Percentiles rank a stretch among this genome's conserved stretches.
These are phyloP conservation scores for Raphanus sativus DNA, from an alignment of 345 rosid genomes.

Conservation along the genomic window DNA sequence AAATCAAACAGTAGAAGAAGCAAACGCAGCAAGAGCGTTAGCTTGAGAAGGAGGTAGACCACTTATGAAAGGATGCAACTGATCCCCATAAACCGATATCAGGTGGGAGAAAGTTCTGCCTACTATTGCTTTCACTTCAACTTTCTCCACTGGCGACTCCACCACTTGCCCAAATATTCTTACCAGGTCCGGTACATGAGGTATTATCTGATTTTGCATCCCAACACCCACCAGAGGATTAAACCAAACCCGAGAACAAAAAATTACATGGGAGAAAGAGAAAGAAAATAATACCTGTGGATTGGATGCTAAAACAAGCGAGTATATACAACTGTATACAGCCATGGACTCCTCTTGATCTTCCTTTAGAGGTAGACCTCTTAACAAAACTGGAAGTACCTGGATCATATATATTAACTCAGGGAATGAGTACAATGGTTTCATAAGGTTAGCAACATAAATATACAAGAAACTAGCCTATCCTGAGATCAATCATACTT, in stretches of 20 bases:
- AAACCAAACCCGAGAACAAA: not conserved
- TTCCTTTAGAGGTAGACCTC: constrained; percentile 90
- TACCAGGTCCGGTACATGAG: constrained; percentile 79
- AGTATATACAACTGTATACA: constrained; percentile 77
- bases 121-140: constrained; percentile 82
- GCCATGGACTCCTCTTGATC: constrained; percentile 92
- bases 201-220: constrained; percentile 58
- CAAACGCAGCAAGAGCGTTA: constrained; percentile 72
- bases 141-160: constrained; percentile 73
- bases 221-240: not conserved
- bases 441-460: not conserved
- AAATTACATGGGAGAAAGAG: not conserved
- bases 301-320: constrained; percentile 79
- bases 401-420: constrained; percentile 34
- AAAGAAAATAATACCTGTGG: constrained; percentile 58
- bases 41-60: constrained; percentile 78
- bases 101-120: constrained; percentile 88
- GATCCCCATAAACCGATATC: constrained; percentile 72
- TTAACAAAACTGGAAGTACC: constrained; percentile 92
- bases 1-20: constrained; percentile 45
- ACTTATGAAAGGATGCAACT: constrained; percentile 81
- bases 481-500: constrained; percentile 49
- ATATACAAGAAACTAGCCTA: not conserved
- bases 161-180: constrained; percentile 86
- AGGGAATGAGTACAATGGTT: constrained; percentile 17